phyloP scores from a whole-genome alignment of 2,329 filamentous ascomycete genomes.

The Penicillium sp. region DNA sequence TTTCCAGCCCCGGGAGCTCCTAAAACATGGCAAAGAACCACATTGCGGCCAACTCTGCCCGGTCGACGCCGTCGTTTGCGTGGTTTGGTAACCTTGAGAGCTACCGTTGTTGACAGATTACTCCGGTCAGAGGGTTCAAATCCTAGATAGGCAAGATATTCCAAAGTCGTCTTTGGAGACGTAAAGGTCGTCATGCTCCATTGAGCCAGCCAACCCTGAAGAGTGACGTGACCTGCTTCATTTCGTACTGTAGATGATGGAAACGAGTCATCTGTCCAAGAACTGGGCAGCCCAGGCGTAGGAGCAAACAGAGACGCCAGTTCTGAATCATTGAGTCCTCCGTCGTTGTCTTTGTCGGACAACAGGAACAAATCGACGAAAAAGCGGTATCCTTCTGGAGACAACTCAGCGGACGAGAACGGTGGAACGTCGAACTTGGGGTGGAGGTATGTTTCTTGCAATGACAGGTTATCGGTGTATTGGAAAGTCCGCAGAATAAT shows the following conservation, averaged over 20 bases:
- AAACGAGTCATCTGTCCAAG: constrained; percentile 85
- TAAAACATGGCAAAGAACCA: constrained; percentile 88
- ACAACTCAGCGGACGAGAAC: constrained; percentile 87
- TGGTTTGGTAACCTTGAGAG: constrained; percentile 87
- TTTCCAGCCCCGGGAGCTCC: constrained; percentile 85
- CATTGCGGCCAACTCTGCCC: constrained; percentile 85
- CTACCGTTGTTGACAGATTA: constrained; percentile 74
- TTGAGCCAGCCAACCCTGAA: constrained; percentile 96
- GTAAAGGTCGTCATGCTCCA: constrained; percentile 99
- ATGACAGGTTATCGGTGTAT: constrained; percentile 89
- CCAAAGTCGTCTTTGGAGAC: constrained; percentile 88
- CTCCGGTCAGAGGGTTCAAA: constrained; percentile 74
- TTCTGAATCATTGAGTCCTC: constrained; percentile 82
- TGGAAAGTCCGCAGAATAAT: constrained; percentile 92
- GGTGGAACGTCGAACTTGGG: constrained; percentile 93
- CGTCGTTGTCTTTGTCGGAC: constrained; percentile 97
- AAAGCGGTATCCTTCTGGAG: constrained; percentile 90
- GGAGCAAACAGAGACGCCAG: constrained; percentile 84
- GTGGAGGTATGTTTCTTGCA: constrained; percentile 86
- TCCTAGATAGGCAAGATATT: constrained; percentile 92
- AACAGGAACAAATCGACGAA: constrained; percentile 94
- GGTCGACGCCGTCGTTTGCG: constrained; percentile 78
- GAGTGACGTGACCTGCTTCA: constrained; percentile 88
- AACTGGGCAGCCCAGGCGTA: constrained; percentile 80
- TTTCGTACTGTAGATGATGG: constrained; percentile 92